Base-by-base conservation (phyloP, 2,329 filamentous ascomycete species). In the Alternaria viburni region DNA sequence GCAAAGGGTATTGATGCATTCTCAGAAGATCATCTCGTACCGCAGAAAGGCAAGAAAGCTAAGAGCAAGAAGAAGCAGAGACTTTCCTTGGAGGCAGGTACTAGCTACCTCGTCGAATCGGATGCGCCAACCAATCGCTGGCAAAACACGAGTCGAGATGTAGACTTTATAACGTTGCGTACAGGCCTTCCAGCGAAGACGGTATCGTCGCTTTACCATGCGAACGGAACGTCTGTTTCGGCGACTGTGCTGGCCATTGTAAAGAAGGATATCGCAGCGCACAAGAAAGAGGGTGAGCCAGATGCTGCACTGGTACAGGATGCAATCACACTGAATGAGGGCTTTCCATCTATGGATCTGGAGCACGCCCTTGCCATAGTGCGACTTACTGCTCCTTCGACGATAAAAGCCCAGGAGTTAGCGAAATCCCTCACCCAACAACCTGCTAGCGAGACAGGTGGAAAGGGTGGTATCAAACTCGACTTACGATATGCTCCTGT, bases 1-100 rank as follows among this genome's bases (percentile, higher is more conserved):
- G 76, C 83, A 2, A 95, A 91, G 75, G 92, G 93, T 0, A 84
- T 97, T n/a, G 93, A 97, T 61, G 93, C 88, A 0, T 97, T 97
- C 75, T 89, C 88, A 21, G 85, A 88, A 43, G 85, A 85, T 0
- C 85, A 88, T 15, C 80, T 84, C 15, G 77, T 81, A 1, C 77
- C 77, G 1, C 73, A 75, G 7, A 75, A 76, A 13, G 77, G 79
- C 55, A 78, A 81, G 73, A 81, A 82, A 62, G 77, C 80, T 19
- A 84, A 83, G 65, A 77, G 77, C 8, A 87, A 83, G 67, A 74
- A 66, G 59, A 80, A 79, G 55, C 64, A 81, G 68, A 77, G 65
- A 28, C 9, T 66, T 2, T 57, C 65, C 10, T 57, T 76, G n/a
- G 51, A 68, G 55, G 13, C 64, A 58, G 66, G 59, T 21, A 58